Conservation (phyloP, 139 green algal genomes). For the Gonium pectorale region DNA sequence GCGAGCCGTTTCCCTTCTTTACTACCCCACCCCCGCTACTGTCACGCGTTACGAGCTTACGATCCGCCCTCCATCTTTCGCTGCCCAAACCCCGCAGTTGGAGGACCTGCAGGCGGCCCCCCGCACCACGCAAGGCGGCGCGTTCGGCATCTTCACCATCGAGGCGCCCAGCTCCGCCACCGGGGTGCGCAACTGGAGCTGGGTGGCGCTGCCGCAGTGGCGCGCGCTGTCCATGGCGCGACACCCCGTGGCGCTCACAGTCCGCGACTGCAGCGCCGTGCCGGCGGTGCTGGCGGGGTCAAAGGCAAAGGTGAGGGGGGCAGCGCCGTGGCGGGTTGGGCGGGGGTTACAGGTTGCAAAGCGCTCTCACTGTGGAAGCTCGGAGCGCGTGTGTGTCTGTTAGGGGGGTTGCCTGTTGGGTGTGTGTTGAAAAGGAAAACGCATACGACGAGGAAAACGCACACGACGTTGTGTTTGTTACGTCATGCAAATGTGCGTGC, state of each 20-base stretch:
- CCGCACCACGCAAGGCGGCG: conserved; percentile 58
- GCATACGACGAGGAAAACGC: too few species aligned
- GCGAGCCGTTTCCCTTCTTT: too few species aligned
- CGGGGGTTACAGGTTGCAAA: neutral
- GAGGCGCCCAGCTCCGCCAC: neutral
- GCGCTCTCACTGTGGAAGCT: too few species aligned
- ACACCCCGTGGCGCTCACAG: conserved; percentile 66
- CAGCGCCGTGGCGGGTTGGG: too few species aligned
- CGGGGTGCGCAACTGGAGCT: conserved; percentile 23
- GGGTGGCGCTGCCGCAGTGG: conserved; percentile 80
- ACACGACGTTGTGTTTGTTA: too few species aligned
- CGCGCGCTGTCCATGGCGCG: conserved; percentile 70
- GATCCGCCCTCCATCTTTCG: neutral
- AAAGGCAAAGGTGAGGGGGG: conserved; percentile 62
- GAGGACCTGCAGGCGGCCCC: conserved; percentile 62
- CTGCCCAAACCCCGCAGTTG: neutral
- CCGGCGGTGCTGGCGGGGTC: conserved; percentile 44
- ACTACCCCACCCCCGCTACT: too few species aligned
- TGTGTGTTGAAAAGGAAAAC: too few species aligned
- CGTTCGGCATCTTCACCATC: conserved; percentile 75
- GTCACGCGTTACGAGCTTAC: too few species aligned
- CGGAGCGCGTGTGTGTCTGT: too few species aligned
- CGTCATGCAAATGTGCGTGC: too few species aligned
- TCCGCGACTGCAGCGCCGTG: conserved; percentile 70
- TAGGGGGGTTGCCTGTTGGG: too few species aligned